These are phyloP conservation scores for Cocos nucifera DNA, from an alignment of 176 grass and related monocot species.

Conservation along the genomic window DNA sequence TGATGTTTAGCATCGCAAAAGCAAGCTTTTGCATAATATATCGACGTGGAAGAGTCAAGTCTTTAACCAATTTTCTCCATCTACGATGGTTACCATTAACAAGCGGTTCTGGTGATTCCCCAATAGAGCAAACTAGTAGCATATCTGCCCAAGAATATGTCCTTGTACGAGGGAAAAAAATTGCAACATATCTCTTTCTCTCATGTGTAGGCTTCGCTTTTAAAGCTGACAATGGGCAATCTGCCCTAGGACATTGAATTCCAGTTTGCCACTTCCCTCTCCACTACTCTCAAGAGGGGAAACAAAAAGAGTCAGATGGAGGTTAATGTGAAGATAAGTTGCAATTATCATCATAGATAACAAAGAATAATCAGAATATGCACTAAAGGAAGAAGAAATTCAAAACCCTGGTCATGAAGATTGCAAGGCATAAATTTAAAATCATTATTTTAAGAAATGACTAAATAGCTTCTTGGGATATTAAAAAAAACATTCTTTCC, in stretches of 20 bases:
- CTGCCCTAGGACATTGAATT: slow-evolving; percentile 71
- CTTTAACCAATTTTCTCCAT: slow-evolving; percentile 85
- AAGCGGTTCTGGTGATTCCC: slow-evolving; percentile 59
- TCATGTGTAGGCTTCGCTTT: slow-evolving; percentile 85
- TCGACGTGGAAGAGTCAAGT: slow-evolving; percentile 53
- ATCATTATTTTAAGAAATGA: too few species aligned
- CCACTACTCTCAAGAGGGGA: slow-evolving; percentile 61
- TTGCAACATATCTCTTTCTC: slow-evolving; percentile 72
- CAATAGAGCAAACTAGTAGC: slow-evolving; percentile 67
- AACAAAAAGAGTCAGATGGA: slow-evolving; percentile 4
- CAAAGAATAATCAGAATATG: background rate
- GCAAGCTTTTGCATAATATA: slow-evolving; percentile 85
- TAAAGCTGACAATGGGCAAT: slow-evolving; percentile 70
- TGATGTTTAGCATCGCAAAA: slow-evolving; percentile 68
- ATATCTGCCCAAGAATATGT: slow-evolving; percentile 92
- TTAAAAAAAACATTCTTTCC: background rate
- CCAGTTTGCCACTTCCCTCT: slow-evolving; percentile 98
- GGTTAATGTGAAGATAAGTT: slow-evolving; percentile 7
- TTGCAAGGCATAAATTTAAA: background rate
- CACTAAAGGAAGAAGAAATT: too few species aligned
- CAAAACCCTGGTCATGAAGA: too few species aligned
- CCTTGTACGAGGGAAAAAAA: slow-evolving; percentile 89
- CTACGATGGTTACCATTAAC: slow-evolving; percentile 75
- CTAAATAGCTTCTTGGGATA: too few species aligned
- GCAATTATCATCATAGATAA: background rate